Evolutionary conservation across 257 asterid genomes (phyloP).

Genomic region (Jacaranda mimosifolia): DNA sequence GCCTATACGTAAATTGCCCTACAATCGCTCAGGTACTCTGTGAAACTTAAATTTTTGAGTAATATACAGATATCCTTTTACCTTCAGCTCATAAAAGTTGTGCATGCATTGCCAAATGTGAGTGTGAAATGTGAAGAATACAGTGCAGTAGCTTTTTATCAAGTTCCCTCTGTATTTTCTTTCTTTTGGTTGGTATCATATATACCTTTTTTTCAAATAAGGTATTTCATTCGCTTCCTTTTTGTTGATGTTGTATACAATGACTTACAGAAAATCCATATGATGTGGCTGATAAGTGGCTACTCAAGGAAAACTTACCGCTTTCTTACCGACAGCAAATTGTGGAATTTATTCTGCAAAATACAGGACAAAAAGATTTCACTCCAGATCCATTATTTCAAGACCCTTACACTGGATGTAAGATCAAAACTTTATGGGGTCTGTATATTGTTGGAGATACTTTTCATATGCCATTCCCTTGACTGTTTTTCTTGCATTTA

Average conservation of each 20-base stretch:
- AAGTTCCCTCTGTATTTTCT: neutral
- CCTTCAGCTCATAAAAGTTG: constrained; percentile 17
- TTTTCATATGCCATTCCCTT: constrained; percentile 26
- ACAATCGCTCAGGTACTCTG: constrained; percentile 81
- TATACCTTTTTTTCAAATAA: neutral
- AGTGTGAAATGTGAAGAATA: neutral
- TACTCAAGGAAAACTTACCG: constrained; percentile 88
- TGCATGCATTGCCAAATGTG: constrained; percentile 1
- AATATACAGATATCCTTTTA: constrained; percentile 17
- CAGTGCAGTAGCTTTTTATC: neutral
- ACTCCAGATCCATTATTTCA: constrained; percentile 79
- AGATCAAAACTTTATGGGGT: constrained; percentile 41
- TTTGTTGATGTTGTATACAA: constrained; percentile 31
- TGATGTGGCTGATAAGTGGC: constrained; percentile 94
- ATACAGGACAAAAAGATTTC: constrained; percentile 80
- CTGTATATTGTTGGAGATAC: constrained; percentile 25
- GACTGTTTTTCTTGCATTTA: constrained; percentile 32
- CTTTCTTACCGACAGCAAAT: constrained; percentile 90
- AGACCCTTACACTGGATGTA: constrained; percentile 97
- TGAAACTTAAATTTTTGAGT: constrained; percentile 6
- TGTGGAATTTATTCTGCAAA: constrained; percentile 90
- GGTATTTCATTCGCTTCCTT: constrained; percentile 31
- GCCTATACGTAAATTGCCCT: constrained; percentile 93
- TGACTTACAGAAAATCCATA: constrained; percentile 86
- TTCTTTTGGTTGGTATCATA: neutral